Conservation (phyloP, 2,329 filamentous ascomycete genomes). For the Fusarium secorum region DNA sequence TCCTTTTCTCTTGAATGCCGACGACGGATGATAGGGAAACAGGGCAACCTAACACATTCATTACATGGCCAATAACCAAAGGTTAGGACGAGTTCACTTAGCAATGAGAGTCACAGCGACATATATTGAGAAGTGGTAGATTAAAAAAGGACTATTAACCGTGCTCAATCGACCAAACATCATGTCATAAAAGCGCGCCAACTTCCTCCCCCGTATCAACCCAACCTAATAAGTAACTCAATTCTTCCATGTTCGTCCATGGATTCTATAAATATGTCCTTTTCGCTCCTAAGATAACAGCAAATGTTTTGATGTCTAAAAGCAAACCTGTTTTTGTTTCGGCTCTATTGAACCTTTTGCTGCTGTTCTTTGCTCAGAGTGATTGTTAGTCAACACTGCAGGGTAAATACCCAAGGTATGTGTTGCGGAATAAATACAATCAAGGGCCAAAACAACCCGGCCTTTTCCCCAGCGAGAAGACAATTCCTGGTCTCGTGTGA, state of each 20-base stretch:
- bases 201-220: not conserved
- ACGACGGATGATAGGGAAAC: not conserved
- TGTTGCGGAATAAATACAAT: conserved; percentile 3
- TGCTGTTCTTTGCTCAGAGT: not conserved
- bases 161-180: conserved; percentile 2
- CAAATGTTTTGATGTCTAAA: conserved; percentile 3
- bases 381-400: not conserved
- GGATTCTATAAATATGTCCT: conserved; percentile 12
- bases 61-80: not conserved
- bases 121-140: not conserved
- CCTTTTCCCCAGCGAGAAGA: not conserved
- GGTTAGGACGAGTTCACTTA: not conserved
- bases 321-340: not conserved
- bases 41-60: not conserved
- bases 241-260: not conserved
- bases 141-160: conserved; percentile 10
- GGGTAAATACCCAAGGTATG: not conserved
- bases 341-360: not conserved
- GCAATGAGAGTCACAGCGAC: not conserved
- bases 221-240: not conserved
- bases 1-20: not conserved
- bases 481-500: not conserved
- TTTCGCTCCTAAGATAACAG: not conserved
- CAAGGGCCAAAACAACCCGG: not conserved
- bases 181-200: conserved; percentile 19